phyloP scores from a whole-genome alignment of 2,329 filamentous ascomycete genomes.

The Aspergillus sp. region DNA sequence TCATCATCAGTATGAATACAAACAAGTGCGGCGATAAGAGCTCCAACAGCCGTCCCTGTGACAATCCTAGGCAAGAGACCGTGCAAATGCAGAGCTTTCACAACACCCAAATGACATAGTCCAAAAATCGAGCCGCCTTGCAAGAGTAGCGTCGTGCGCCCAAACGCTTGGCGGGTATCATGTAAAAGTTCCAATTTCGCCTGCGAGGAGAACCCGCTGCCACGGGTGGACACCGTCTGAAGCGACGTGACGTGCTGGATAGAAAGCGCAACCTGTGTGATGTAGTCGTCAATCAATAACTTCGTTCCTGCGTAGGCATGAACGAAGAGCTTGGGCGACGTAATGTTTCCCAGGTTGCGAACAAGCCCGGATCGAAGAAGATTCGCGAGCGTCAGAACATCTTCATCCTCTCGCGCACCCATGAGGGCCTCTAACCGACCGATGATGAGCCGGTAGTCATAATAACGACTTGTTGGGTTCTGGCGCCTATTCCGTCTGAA shows the following conservation, averaged over 20 bases:
- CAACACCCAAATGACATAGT: constrained; percentile 79
- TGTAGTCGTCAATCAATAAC: constrained; percentile 81
- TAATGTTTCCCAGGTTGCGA: constrained; percentile 87
- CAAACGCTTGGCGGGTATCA: constrained; percentile 81
- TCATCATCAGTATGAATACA: constrained; percentile 82
- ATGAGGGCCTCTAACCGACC: constrained; percentile 65
- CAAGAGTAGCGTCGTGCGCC: constrained; percentile 72
- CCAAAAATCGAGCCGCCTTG: constrained; percentile 91
- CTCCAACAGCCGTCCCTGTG: constrained; percentile 82
- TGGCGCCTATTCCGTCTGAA: constrained; percentile 55
- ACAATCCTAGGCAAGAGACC: constrained; percentile 82
- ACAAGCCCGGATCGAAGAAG: constrained; percentile 68
- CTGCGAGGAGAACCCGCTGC: constrained; percentile 56
- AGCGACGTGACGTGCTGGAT: constrained; percentile 66
- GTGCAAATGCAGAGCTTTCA: constrained; percentile 74
- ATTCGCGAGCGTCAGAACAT: constrained; percentile 68
- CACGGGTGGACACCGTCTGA: constrained; percentile 48
- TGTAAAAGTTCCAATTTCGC: constrained; percentile 79
- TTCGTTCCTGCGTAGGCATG: constrained; percentile 83
- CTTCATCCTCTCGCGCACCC: constrained; percentile 59
- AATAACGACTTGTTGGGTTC: constrained; percentile 69
- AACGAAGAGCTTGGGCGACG: constrained; percentile 71
- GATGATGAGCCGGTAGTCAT: constrained; percentile 78
- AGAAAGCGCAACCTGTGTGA: constrained; percentile 71
- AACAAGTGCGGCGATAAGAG: constrained; percentile 79